A percentile compares a stretch with the other conserved stretches of the same genome.
Conservation (phyloP, 2,329 filamentous ascomycete genomes). For the Cadophora gregata region DNA sequence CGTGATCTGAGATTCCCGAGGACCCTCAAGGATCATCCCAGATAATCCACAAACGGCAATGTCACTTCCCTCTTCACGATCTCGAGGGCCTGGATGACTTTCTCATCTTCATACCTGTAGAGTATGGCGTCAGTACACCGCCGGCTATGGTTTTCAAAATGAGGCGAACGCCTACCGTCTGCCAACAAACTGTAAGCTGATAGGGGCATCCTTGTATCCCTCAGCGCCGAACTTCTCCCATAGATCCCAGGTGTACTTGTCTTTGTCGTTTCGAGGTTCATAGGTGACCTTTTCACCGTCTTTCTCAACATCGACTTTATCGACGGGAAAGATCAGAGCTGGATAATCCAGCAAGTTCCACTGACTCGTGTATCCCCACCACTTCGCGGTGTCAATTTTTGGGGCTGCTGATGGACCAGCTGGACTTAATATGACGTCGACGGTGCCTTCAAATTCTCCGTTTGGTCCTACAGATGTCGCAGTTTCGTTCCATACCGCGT, state of each 20-base stretch:
- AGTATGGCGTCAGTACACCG: conserved; percentile 28
- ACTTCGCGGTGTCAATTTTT: conserved; percentile 55
- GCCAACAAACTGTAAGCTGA: conserved; percentile 50
- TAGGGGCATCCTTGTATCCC: conserved; percentile 49
- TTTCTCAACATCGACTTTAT: conserved; percentile 44
- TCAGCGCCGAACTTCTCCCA: conserved; percentile 47
- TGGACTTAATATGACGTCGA: conserved; percentile 69
- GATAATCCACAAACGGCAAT: conserved; percentile 42
- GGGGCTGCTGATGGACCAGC: conserved; percentile 61
- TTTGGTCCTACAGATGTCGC: conserved; percentile 42
- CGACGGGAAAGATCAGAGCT: conserved; percentile 58
- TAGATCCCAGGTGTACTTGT: conserved; percentile 43
- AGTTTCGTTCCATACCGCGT: conserved; percentile 39
- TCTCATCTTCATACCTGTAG: conserved; percentile 48
- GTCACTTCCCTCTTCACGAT: conserved; percentile 44
- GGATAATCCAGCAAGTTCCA: conserved; percentile 77
- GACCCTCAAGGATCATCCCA: conserved; percentile 21
- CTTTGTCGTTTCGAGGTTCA: conserved; percentile 44
- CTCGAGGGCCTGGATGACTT: conserved; percentile 45
- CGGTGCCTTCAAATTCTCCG: conserved; percentile 41
- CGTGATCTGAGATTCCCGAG: conserved; percentile 13
- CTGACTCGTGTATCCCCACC: conserved; percentile 69
- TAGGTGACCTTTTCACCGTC: conserved; percentile 39
- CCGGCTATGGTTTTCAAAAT: background rate
- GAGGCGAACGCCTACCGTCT: conserved; percentile 35